A percentile compares a stretch with the other conserved stretches of the same genome.
phyloP scores from a whole-genome alignment of 2,329 filamentous ascomycete genomes.

The Penicillium sp. region DNA sequence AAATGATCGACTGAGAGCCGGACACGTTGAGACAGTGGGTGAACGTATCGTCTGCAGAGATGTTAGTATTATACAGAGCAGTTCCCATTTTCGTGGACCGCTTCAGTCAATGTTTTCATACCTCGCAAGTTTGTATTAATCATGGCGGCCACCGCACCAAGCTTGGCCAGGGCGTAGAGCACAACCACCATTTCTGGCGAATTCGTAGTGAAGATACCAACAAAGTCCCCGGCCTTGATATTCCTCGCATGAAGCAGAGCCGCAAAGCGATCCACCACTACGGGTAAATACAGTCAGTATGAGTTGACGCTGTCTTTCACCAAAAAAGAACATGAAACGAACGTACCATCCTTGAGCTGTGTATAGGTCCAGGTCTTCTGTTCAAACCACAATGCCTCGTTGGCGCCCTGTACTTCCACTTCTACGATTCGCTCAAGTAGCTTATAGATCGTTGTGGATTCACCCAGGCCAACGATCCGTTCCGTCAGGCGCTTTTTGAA shows the following conservation, averaged over 20 bases:
- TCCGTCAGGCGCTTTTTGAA: constrained; percentile 30
- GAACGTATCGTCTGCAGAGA: constrained; percentile 38
- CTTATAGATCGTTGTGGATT: constrained; percentile 38
- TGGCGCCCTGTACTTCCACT: constrained; percentile 32
- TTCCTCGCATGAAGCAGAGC: constrained; percentile 35
- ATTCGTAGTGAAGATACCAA: constrained; percentile 45
- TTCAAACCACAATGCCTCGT: constrained; percentile 46
- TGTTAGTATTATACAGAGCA: not conserved
- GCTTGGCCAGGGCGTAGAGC: constrained; percentile 41
- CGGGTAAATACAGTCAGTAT: not conserved
- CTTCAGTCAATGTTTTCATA: constrained; percentile 15
- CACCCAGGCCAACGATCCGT: constrained; percentile 35
- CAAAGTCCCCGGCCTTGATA: constrained; percentile 36
- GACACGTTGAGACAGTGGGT: constrained; percentile 42
- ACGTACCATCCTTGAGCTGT: constrained; percentile 40
- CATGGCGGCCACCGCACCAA: constrained; percentile 42
- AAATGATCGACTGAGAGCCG: constrained; percentile 37
- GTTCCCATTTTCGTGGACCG: not conserved
- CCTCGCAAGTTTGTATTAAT: constrained; percentile 45
- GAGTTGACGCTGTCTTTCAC: not conserved
- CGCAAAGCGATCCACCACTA: constrained; percentile 43
- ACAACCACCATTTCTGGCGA: constrained; percentile 46
- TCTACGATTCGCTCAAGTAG: constrained; percentile 40
- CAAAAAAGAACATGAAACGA: not conserved
- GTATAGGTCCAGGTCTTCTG: constrained; percentile 44